phyloP scores from a whole-genome alignment of 441 rosid genomes.

The Eutrema salsugineum region DNA sequence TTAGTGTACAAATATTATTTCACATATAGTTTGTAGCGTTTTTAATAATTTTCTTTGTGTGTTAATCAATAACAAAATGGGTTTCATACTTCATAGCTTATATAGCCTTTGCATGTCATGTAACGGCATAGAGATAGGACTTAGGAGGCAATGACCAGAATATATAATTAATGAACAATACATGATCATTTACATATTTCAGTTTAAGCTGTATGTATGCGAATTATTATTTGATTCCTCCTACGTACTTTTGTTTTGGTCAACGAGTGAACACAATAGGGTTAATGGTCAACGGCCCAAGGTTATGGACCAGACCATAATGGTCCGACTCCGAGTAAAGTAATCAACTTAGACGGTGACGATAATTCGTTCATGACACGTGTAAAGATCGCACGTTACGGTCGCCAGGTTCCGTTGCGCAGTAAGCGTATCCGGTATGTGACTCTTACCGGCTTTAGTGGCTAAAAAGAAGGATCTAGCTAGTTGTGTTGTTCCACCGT shows the following conservation, averaged over 20 bases:
- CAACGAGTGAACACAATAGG: neutral
- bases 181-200: neutral
- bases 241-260: neutral
- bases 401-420: conserved; percentile 20
- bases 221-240: too few relatives aligned
- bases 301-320: neutral
- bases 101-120: conserved; percentile 4
- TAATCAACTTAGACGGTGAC: neutral
- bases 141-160: neutral
- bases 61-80: neutral
- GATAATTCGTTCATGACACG: neutral
- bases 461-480: conserved; percentile 24
- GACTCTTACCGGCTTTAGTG: conserved; percentile 25
- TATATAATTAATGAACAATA: neutral
- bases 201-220: neutral
- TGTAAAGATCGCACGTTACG: neutral
- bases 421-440: conserved; percentile 21
- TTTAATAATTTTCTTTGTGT: neutral
- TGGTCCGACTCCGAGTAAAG: neutral
- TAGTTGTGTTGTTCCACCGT: conserved; percentile 17
- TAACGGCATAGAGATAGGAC: neutral
- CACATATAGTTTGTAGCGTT: neutral
- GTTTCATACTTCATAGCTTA: neutral
- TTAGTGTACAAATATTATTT: neutral
- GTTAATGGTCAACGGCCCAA: neutral